A percentile compares a stretch with the other conserved stretches of the same genome.
Conservation (phyloP, 352 stramenopile species). For the Phytophthora nicotianae region DNA sequence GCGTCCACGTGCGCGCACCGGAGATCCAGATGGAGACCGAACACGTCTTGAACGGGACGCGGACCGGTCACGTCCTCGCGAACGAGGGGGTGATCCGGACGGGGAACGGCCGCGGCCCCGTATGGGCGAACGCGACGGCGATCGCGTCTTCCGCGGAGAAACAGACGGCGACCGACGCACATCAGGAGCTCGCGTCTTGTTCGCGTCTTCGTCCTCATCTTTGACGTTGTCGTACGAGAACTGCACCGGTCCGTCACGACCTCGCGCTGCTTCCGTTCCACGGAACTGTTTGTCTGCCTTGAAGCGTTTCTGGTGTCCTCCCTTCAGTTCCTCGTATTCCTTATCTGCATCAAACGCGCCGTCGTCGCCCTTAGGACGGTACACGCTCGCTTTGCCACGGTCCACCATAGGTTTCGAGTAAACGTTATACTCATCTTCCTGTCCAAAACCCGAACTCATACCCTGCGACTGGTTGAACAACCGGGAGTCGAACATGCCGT, state of each 20-base stretch:
- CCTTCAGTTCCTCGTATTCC: constrained; percentile 93
- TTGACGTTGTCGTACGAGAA: constrained; percentile 78
- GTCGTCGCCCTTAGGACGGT: constrained; percentile 89
- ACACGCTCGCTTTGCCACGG: constrained; percentile 88
- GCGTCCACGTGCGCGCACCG: constrained; percentile 21
- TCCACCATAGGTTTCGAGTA: constrained; percentile 98
- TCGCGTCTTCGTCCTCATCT: constrained; percentile 40
- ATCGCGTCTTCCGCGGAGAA: constrained; percentile 21
- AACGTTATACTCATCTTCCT: constrained; percentile 98
- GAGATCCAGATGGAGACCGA: constrained; percentile 19
- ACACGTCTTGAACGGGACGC: constrained; percentile 17
- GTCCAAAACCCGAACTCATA: constrained; percentile 95
- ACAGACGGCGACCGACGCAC: constrained; percentile 16
- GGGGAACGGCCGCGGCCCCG: constrained; percentile 7
- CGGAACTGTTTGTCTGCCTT: constrained; percentile 91
- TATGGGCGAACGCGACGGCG: neutral
- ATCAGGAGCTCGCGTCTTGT: constrained; percentile 18
- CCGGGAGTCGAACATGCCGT: constrained; percentile 95
- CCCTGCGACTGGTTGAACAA: constrained; percentile 99
- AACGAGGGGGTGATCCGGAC: constrained; percentile 9
- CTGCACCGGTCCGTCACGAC: constrained; percentile 83
- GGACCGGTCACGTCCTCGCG: constrained; percentile 1
- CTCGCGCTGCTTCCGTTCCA: constrained; percentile 71
- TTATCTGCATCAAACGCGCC: constrained; percentile 86
- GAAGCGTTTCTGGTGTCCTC: constrained; percentile 79